Evolutionary conservation across 2,329 filamentous ascomycete genomes (phyloP).

Genomic region (Arthroderma sp.): DNA sequence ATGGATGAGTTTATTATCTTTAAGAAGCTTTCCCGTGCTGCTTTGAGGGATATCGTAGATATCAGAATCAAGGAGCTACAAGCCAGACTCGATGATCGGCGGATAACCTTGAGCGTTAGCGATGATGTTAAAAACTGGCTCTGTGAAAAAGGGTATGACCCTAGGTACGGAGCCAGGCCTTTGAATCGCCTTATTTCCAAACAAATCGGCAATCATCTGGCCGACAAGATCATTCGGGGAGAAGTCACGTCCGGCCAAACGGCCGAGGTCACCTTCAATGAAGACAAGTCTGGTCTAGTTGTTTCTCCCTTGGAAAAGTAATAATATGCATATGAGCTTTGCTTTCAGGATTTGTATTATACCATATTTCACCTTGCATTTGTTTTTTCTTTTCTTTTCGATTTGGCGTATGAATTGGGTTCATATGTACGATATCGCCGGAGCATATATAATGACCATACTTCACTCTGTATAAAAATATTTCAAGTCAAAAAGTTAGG

Average conservation of each 20-base stretch:
- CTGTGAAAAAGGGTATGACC: conserved; percentile 78
- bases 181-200: conserved; percentile 82
- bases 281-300: conserved; percentile 46
- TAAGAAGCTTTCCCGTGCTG: conserved; percentile 64
- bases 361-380: background rate
- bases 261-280: conserved; percentile 56
- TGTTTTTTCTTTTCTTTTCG: background rate
- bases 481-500: background rate
- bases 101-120: conserved; percentile 62
- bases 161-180: conserved; percentile 78
- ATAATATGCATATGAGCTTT: conserved; percentile 1
- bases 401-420: background rate
- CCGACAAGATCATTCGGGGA: conserved; percentile 83
- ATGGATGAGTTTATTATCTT: conserved; percentile 97
- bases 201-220: conserved; percentile 76
- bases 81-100: conserved; percentile 64
- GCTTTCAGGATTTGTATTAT: conserved; percentile 2
- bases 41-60: conserved; percentile 83
- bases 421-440: background rate
- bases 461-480: background rate
- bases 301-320: conserved; percentile 25
- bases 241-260: conserved; percentile 62
- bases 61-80: conserved; percentile 81
- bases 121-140: conserved; percentile 71
- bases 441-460: background rate